phyloP scores from a whole-genome alignment of 352 stramenopile genomes.

The Aphanomyces invadans region DNA sequence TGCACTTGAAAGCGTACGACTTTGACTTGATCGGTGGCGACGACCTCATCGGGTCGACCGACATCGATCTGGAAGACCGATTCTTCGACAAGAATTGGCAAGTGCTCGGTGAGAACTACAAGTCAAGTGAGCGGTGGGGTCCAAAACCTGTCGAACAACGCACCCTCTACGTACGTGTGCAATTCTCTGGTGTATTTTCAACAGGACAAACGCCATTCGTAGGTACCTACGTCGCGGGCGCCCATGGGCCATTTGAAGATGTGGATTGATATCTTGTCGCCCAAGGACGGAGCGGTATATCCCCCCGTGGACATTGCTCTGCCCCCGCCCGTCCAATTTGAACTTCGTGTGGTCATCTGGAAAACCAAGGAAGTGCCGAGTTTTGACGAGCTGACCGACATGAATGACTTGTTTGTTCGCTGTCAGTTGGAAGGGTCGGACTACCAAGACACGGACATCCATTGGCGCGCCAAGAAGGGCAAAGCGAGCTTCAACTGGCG shows the following conservation, averaged over 20 bases:
- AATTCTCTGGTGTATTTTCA: neutral
- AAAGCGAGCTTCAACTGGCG: conserved; percentile 93
- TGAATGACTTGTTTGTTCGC: conserved; percentile 91
- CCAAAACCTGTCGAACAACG: conserved; percentile 77
- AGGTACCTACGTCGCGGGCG: conserved; percentile 67
- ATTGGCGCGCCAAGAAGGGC: conserved; percentile 91
- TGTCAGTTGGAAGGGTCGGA: conserved; percentile 80
- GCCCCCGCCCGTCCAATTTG: conserved; percentile 73
- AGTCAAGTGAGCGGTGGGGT: conserved; percentile 56
- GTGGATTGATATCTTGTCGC: conserved; percentile 88
- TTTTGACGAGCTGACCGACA: conserved; percentile 80
- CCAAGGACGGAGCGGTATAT: conserved; percentile 65
- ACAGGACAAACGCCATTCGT: neutral
- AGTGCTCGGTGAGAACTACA: conserved; percentile 78
- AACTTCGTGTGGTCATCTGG: conserved; percentile 89
- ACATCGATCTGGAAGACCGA: conserved; percentile 90
- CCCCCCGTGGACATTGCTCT: conserved; percentile 80
- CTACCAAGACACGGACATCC: conserved; percentile 87
- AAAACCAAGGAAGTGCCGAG: conserved; percentile 85
- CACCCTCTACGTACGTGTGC: conserved; percentile 41
- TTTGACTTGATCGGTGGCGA: conserved; percentile 84
- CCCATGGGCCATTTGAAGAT: conserved; percentile 80
- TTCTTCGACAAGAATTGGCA: conserved; percentile 87
- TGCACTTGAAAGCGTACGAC: conserved; percentile 87
- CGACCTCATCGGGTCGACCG: conserved; percentile 87